Percentiles rank a stretch among this genome's conserved stretches.
phyloP scores from a whole-genome alignment of 2,329 filamentous ascomycete species.

The Monilinia fructigena region DNA sequence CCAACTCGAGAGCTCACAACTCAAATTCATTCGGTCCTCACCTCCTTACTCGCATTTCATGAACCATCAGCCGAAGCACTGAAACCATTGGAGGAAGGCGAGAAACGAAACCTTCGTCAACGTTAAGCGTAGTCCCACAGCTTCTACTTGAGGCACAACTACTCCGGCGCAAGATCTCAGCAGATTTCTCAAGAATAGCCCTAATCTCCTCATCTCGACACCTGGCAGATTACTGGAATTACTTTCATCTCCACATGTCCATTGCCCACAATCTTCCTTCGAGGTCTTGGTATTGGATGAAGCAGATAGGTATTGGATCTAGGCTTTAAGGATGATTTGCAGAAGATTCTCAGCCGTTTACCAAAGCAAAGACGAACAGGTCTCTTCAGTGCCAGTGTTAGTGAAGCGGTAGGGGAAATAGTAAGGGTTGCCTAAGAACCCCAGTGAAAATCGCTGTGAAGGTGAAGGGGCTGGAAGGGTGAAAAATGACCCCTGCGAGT shows the following conservation, averaged over 20 bases:
- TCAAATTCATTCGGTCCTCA: conserved; percentile 82
- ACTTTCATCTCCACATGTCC: conserved; percentile 80
- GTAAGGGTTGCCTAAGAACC: conserved; percentile 86
- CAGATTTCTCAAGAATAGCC: conserved; percentile 76
- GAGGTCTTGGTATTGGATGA: conserved; percentile 93
- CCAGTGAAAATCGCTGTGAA: conserved; percentile 94
- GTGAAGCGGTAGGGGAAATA: conserved; percentile 89
- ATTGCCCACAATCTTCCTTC: conserved; percentile 84
- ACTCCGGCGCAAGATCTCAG: conserved; percentile 83
- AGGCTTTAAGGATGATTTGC: conserved; percentile 88
- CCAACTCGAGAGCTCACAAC: conserved; percentile 89
- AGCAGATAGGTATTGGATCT: conserved; percentile 89
- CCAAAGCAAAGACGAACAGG: conserved; percentile 94
- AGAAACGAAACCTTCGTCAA: conserved; percentile 50
- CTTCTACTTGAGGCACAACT: conserved; percentile 78
- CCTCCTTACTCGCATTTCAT: conserved; percentile 79
- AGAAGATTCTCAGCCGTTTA: conserved; percentile 76
- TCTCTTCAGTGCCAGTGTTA: conserved; percentile 93
- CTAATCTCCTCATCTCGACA: conserved; percentile 87
- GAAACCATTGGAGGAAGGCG: conserved; percentile 53
- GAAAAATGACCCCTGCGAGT: conserved; percentile 89
- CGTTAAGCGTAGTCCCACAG: conserved; percentile 71
- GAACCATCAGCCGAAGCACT: conserved; percentile 69
- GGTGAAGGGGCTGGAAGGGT: conserved; percentile 74
- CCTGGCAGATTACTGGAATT: conserved; percentile 88